phyloP scores from a whole-genome alignment of 2,329 filamentous ascomycete species.

The Lasiodiplodia hormozganensis region DNA sequence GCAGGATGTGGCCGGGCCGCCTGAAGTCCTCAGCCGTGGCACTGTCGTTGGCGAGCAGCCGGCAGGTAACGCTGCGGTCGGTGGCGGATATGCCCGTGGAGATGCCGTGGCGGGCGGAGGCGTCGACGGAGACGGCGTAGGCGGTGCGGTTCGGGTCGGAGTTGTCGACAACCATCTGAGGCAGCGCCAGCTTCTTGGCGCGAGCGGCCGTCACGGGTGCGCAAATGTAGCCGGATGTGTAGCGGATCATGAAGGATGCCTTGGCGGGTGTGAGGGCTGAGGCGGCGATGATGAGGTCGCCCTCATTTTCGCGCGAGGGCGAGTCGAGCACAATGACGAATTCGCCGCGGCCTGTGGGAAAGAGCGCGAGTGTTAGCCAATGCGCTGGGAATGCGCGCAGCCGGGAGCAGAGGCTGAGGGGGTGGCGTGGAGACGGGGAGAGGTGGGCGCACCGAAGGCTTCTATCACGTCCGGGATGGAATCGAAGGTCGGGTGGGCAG shows the following conservation, averaged over 20 bases:
- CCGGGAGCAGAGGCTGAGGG: background rate
- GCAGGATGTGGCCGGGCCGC: slow-evolving; percentile 88
- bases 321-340: slow-evolving; percentile 97
- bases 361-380: slow-evolving; percentile 30
- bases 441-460: slow-evolving; percentile 48
- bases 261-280: slow-evolving; percentile 83
- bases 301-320: slow-evolving; percentile 93
- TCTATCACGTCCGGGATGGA: slow-evolving; percentile 55
- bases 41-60: slow-evolving; percentile 68
- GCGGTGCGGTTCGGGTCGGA: slow-evolving; percentile 90
- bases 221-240: slow-evolving; percentile 90
- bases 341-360: slow-evolving; percentile 66
- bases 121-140: slow-evolving; percentile 90
- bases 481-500: slow-evolving; percentile 50
- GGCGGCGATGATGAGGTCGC: slow-evolving; percentile 95
- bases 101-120: slow-evolving; percentile 68
- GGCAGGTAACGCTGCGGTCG: slow-evolving; percentile 83
- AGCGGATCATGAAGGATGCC: slow-evolving; percentile 94
- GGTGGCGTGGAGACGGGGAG: slow-evolving; percentile 3
- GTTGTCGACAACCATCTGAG: slow-evolving; percentile 79
- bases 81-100: slow-evolving; percentile 91
- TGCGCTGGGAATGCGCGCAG: background rate
- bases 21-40: slow-evolving; percentile 69
- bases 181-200: slow-evolving; percentile 75
- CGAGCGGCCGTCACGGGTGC: slow-evolving; percentile 76